Base-by-base conservation (phyloP, 129 eudicot species). In the Flaveria linearis region DNA sequence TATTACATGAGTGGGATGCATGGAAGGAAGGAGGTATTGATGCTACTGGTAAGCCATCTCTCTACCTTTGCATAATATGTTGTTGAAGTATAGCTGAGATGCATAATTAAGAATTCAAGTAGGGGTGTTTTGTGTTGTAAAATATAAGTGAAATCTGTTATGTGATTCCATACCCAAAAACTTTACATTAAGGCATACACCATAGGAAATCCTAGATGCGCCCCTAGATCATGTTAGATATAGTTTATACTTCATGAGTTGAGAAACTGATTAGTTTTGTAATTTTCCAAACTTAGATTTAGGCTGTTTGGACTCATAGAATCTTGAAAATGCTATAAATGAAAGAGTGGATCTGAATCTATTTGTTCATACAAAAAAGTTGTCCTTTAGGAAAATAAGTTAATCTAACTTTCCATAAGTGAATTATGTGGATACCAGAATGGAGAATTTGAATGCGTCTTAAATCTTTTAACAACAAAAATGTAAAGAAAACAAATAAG, bases 1-100 rank as follows among this genome's bases (percentile, higher is more conserved):
- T 88, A 90, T 82, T 93, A 93, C 91, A 93, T 90, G 98, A 93
- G 98, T 84, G 97, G 98, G 98, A 93, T 85, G 97, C 98, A 71
- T 93, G 98, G 97, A 93, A 93, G 90, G 98, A 90, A 78, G 98
- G 98, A 72, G 98, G 97, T 33, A 93, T 88, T 56, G 98, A 93
- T 84, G 96, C 98, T 56, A 93, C 98, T 9, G 98, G 98, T 93
- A 77, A 88, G 86, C 83, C 56, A 66, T 57, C 66, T 73, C 9
- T 69, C 16, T 14, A 36, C 53, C 77, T 39, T 73, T 56, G 22
- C 68, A 41, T 4, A 30, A 4, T 30, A 30, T 30, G 36, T 30
- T 30, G 36, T 55, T 5, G 15, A 47, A 68, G 72, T 22, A 41
- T 11, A 42, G 13, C 11, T 42, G 13, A 28, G 30, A 52, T 51